phyloP scores from a whole-genome alignment of 225 moss, liverwort and hornwort species.

The Physcomitrellopsis africana region DNA sequence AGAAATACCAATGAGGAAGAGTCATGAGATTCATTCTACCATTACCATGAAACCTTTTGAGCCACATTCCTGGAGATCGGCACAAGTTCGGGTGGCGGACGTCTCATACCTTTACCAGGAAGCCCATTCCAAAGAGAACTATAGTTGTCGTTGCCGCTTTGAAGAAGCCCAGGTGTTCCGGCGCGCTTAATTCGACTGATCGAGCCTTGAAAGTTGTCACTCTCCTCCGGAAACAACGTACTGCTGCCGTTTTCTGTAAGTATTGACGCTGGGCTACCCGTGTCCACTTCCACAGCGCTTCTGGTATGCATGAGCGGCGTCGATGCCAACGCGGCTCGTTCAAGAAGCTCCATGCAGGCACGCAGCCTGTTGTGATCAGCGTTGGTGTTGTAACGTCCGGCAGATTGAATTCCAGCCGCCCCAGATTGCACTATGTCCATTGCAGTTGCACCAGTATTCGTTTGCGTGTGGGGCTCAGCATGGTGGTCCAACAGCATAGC shows the following conservation, averaged over 20 bases:
- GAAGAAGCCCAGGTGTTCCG: slow-evolving; percentile 2
- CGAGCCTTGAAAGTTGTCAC: slow-evolving; percentile 29
- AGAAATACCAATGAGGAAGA: slow-evolving; percentile 21
- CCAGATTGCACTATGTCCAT: slow-evolving; percentile 44
- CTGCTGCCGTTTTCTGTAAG: slow-evolving; percentile 30
- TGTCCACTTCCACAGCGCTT: background rate
- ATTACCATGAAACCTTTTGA: background rate
- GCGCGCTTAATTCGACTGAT: slow-evolving; percentile 3
- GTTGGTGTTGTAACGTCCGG: slow-evolving; percentile 31
- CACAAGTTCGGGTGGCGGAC: background rate
- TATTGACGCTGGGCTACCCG: slow-evolving; percentile 27
- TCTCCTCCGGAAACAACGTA: slow-evolving; percentile 26
- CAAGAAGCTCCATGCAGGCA: slow-evolving; percentile 37
- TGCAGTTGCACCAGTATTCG: slow-evolving; percentile 39
- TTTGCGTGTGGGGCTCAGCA: slow-evolving; percentile 37
- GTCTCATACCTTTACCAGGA: slow-evolving; percentile 32
- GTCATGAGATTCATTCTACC: background rate
- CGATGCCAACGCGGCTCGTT: slow-evolving; percentile 15
- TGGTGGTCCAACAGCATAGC: slow-evolving; percentile 43
- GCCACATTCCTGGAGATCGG: background rate
- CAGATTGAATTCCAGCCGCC: slow-evolving; percentile 30
- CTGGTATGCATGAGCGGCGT: background rate
- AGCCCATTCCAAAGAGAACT: slow-evolving; percentile 18
- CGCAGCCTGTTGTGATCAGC: slow-evolving; percentile 34
- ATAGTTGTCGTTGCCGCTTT: slow-evolving; percentile 17